Evolutionary conservation across 148 eudicot genomes (phyloP), one percentile per base, ranked within the genome.

Genomic region (Nyssa sinensis): DNA sequence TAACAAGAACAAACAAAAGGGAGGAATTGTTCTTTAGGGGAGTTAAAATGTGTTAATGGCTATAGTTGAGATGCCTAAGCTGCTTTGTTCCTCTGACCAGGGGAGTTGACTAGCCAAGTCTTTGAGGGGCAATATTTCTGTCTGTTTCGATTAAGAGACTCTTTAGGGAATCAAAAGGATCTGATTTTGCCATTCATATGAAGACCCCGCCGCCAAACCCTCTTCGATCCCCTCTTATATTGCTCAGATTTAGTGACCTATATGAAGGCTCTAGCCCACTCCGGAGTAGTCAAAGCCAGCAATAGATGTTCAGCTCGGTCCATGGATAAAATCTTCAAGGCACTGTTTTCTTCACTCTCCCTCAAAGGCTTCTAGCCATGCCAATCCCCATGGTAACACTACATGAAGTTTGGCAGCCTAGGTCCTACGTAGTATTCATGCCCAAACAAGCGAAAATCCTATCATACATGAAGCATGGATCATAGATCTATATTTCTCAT

Each of bases 151-250:
- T 66, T 24, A 37, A 28, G 24, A 23, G 17, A 27, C 3, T 17
- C 21, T 75, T 57, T 28, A 23, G 32, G n/a, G 62, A 37, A 37
- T 3, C 60, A 68, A 75, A 47, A 62, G 62, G 33, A 70, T 28
- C 61, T 49, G 66, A n/a, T n/a, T n/a, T n/a, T n/a, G n/a, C n/a
- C n/a, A n/a, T n/a, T n/a, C n/a, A n/a, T n/a, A n/a, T n/a, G n/a
- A n/a, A n/a, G n/a, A n/a, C n/a, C 74, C 79, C 79, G 69, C 67
- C 69, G n/a, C n/a, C n/a, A n/a, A 35, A 9, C 7, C 51, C 21
- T 30, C 47, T 7, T n/a, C n/a, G n/a, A n/a, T n/a, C n/a, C n/a
- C n/a, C n/a, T n/a, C 58, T 0, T 5, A 16, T n/a, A 51, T 41
- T 41, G 47, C 11, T 41, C 58, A 51, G 21, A 51, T 51, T 1